A percentile compares a stretch with the other conserved stretches of the same genome.
Evolutionary conservation across 2,329 filamentous ascomycete genomes (phyloP).

Genomic region (Phialophora chinensis): DNA sequence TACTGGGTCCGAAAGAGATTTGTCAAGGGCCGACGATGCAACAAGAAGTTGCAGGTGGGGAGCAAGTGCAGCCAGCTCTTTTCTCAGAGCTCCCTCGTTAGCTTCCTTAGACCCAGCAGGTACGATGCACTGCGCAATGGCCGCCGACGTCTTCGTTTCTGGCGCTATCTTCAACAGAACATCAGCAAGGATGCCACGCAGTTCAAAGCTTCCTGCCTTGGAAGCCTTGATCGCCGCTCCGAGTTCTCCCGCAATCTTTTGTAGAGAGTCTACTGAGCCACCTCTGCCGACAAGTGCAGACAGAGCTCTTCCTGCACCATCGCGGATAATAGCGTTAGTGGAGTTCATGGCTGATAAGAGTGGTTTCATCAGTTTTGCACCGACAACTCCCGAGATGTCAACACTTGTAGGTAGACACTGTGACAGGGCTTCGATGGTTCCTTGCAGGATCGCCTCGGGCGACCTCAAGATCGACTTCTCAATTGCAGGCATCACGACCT

Average conservation of each 20-base stretch:
- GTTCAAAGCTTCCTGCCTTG: conserved; percentile 84
- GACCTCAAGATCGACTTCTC: conserved; percentile 89
- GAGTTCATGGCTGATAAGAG: conserved; percentile 91
- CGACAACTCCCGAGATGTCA: conserved; percentile 78
- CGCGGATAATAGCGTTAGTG: conserved; percentile 77
- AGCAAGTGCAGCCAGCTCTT: conserved; percentile 75
- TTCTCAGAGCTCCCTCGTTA: conserved; percentile 79
- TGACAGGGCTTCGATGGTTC: conserved; percentile 76
- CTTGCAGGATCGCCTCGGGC: conserved; percentile 85
- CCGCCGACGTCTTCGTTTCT: conserved; percentile 67
- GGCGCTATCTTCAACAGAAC: conserved; percentile 72
- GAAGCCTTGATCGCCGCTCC: conserved; percentile 78
- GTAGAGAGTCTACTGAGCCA: conserved; percentile 63
- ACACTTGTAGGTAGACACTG: conserved; percentile 70
- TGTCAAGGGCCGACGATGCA: conserved; percentile 67
- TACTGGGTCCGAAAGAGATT: conserved; percentile 71
- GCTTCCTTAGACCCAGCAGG: conserved; percentile 79
- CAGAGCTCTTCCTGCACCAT: conserved; percentile 77
- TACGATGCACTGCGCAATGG: conserved; percentile 70
- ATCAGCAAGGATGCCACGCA: conserved; percentile 80
- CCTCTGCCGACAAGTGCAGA: conserved; percentile 69
- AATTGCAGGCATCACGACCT: conserved; percentile 76
- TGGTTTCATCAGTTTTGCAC: conserved; percentile 78
- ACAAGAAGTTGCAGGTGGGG: conserved; percentile 69
- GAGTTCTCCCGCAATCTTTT: conserved; percentile 77